Evolutionary conservation across 2,329 filamentous ascomycete genomes (phyloP).

Genomic region (Talaromyces sp.): DNA sequence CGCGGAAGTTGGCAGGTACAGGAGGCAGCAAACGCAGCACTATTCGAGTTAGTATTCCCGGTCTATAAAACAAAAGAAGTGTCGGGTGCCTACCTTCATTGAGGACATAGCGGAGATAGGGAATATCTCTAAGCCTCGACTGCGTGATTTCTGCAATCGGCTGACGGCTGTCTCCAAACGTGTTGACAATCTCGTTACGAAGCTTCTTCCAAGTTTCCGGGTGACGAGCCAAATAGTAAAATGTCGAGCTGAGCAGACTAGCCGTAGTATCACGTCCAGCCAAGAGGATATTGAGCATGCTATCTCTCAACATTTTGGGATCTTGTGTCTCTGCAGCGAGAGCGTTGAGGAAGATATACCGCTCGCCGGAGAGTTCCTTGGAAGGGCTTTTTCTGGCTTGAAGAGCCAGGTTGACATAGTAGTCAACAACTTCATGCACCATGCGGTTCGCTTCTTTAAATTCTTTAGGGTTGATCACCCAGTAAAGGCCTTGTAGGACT

Average conservation of each 20-base stretch:
- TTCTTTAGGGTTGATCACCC: background rate
- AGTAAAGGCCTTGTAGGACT: conserved; percentile 1
- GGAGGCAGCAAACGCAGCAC: conserved; percentile 48
- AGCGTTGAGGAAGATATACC: conserved; percentile 48
- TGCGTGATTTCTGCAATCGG: conserved; percentile 26
- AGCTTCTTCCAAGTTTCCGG: conserved; percentile 22
- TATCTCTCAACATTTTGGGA: conserved; percentile 42
- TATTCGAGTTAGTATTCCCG: background rate
- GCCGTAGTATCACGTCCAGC: conserved; percentile 53
- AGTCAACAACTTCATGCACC: conserved; percentile 16
- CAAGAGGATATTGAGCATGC: conserved; percentile 48
- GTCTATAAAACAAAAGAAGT: background rate
- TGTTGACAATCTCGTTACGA: conserved; percentile 19
- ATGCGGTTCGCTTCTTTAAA: background rate
- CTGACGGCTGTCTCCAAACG: background rate
- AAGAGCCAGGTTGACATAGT: conserved; percentile 67
- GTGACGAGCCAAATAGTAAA: conserved; percentile 29
- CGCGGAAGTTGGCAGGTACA: conserved; percentile 42
- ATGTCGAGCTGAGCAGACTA: conserved; percentile 40
- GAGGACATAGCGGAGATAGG: conserved; percentile 13
- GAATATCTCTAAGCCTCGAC: conserved; percentile 14
- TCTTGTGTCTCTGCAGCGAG: conserved; percentile 44
- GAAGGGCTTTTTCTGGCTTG: conserved; percentile 22
- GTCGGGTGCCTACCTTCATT: conserved; percentile 4
- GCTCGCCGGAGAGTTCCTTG: conserved; percentile 2